Evolutionary conservation across 129 eudicot genomes (phyloP), one percentile per base, ranked within the genome.

Genomic region (Escallonia herrerae): DNA sequence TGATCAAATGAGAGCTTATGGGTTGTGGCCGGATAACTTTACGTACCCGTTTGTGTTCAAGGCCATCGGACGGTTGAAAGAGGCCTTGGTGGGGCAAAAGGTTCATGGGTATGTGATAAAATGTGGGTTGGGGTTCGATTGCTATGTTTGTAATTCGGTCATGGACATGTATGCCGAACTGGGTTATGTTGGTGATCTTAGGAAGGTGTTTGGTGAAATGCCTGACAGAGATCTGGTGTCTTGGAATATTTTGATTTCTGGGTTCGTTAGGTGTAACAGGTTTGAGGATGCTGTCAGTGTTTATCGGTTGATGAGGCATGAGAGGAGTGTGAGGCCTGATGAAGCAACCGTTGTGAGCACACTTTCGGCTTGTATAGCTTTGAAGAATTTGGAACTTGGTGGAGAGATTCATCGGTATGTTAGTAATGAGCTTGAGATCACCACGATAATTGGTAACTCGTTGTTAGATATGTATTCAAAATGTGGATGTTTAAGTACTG

Each of bases 11-110:
- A 69, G 81, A 57, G 68, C 66, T 11, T 43, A 74, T 58, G 79
- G 68, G 1, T 62, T 83, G 53, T 70, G 74, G 74, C 83, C 86
- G 13, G 95, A 83, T 80, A 86, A 86, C 73, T 86, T 74, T 59
- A 86, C 90, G 7, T 86, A 80, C 69, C 95, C 95, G 8, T 86
- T 86, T 69, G 95, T 83, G 50, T 83, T 72, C 48, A 86, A 86
- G 70, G 84, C 95, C 9, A 51, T 83, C 64, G 90, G 74, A 38
- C 72, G 73, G 40, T 76, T 83, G 72, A 50, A 43, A 45, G 72
- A 56, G 56, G 79, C 44, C 64, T 41, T 4, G 8, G 59, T 40
- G 9, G 95, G 90, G 48, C 68, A 76, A 66, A 83, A 78, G 84
- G 47, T 83, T 80, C 95, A 83, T 61, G 95, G 87, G 67, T 78